Conservation (phyloP, 306 rosid species). For the Corylus americana region DNA sequence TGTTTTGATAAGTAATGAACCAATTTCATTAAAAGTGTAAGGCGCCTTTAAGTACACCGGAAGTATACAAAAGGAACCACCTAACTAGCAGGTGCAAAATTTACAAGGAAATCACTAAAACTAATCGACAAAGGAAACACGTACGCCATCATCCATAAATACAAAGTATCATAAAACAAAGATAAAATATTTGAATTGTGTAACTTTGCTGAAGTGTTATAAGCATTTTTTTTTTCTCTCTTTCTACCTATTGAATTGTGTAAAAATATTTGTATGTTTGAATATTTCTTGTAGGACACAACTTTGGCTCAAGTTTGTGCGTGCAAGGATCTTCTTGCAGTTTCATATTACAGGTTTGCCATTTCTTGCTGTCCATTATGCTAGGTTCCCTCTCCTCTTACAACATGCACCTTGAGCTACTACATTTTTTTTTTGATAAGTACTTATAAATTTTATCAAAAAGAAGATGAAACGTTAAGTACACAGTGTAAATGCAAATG, state of each 20-base stretch:
- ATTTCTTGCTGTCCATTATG: slow-evolving; percentile 21
- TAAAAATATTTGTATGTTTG: not conserved
- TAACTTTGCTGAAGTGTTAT: too few relatives aligned
- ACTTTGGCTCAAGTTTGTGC: slow-evolving; percentile 24
- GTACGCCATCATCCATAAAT: too few relatives aligned
- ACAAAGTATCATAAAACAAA: too few relatives aligned
- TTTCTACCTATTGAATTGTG: not conserved
- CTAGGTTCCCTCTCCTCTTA: not conserved
- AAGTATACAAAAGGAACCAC: too few relatives aligned
- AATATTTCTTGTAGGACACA: slow-evolving; percentile 40
- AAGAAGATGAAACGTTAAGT: not conserved
- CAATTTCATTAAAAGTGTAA: too few relatives aligned
- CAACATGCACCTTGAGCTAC: not conserved
- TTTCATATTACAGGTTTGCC: slow-evolving; percentile 65
- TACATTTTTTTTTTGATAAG: not conserved
- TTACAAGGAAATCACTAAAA: too few relatives aligned
- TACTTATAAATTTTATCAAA: not conserved
- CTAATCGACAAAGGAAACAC: too few relatives aligned
- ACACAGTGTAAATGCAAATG: not conserved
- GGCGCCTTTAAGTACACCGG: too few relatives aligned
- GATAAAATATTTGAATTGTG: too few relatives aligned
- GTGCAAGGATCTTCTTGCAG: slow-evolving; percentile 49
- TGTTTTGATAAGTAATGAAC: too few relatives aligned
- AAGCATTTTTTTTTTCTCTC: not conserved
- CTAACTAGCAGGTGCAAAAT: too few relatives aligned